A percentile compares a stretch with the other conserved stretches of the same genome.
Evolutionary conservation across 2,329 filamentous ascomycete species (phyloP).

Genomic region (Calonectria hongkongensis): DNA sequence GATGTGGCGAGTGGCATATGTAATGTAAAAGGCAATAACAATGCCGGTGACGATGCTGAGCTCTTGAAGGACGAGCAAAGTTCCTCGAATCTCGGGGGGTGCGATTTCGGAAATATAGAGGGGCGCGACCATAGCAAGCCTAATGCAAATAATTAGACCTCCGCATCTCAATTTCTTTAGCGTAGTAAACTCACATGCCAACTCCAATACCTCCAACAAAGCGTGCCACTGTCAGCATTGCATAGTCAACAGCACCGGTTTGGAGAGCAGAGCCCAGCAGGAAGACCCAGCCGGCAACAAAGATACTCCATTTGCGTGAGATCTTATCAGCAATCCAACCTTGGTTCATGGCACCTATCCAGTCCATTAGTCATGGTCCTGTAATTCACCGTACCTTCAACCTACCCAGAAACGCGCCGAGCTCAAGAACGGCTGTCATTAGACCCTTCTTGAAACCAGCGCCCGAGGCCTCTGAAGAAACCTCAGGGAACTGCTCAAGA

Average conservation of each 20-base stretch:
- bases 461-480: background rate
- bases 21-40: background rate
- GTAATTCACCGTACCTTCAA: background rate
- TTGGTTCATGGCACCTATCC: constrained; percentile 3
- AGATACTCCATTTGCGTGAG: constrained; percentile 31
- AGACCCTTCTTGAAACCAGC: constrained; percentile 1
- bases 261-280: background rate
- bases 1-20: background rate
- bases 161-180: background rate
- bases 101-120: constrained; percentile 9
- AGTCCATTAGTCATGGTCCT: background rate
- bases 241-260: background rate
- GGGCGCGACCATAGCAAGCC: background rate
- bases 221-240: background rate
- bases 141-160: background rate
- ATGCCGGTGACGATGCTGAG: background rate
- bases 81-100: constrained; percentile 1
- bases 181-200: background rate
- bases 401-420: constrained; percentile 3
- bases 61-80: background rate
- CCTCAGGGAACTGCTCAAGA: background rate
- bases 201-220: background rate
- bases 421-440: background rate
- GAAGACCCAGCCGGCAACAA: constrained; percentile 26
- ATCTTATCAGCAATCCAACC: constrained; percentile 37